Conservation (phyloP, 2,329 filamentous ascomycete species). For the Arthrobotrys musiformis region DNA sequence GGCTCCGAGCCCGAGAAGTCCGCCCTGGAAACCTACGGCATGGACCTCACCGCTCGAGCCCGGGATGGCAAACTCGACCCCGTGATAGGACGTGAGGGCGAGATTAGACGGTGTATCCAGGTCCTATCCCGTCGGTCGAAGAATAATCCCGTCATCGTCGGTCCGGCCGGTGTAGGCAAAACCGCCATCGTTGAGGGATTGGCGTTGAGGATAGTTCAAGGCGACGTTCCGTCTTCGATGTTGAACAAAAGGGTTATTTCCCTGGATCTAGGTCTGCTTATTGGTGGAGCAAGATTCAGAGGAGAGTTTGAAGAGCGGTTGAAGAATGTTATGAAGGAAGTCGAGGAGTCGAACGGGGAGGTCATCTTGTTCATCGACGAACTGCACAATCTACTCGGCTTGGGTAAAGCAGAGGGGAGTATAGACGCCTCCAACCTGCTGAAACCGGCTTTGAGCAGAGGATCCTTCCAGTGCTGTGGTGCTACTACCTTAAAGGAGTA, state of each 20-base stretch:
- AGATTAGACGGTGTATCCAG: slow-evolving; percentile 94
- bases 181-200: slow-evolving; percentile 92
- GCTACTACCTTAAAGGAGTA: slow-evolving; percentile 95
- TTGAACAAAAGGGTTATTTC: slow-evolving; percentile 92
- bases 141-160: slow-evolving; percentile 95
- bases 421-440: slow-evolving; percentile 96
- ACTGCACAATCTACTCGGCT: slow-evolving; percentile 86
- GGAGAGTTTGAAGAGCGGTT: slow-evolving; percentile 96
- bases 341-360: slow-evolving; percentile 85
- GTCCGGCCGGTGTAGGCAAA: slow-evolving; percentile 89
- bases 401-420: slow-evolving; percentile 94
- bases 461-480: slow-evolving; percentile 93
- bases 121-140: slow-evolving; percentile 92
- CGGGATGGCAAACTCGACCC: slow-evolving; percentile 92
- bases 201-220: slow-evolving; percentile 86
- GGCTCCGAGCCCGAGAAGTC: slow-evolving; percentile 80
- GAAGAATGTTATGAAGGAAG: slow-evolving; percentile 88
- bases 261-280: slow-evolving; percentile 88
- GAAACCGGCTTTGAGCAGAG: slow-evolving; percentile 91
- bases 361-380: slow-evolving; percentile 97
- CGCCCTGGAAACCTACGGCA: slow-evolving; percentile 87
- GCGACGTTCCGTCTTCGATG: slow-evolving; percentile 94
- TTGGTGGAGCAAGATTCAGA: slow-evolving; percentile 93
- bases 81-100: slow-evolving; percentile 89
- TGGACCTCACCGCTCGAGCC: slow-evolving; percentile 87